Evolutionary conservation across 2,329 filamentous ascomycete species (phyloP).

Genomic region (Neoscytalidium dimidiatum): DNA sequence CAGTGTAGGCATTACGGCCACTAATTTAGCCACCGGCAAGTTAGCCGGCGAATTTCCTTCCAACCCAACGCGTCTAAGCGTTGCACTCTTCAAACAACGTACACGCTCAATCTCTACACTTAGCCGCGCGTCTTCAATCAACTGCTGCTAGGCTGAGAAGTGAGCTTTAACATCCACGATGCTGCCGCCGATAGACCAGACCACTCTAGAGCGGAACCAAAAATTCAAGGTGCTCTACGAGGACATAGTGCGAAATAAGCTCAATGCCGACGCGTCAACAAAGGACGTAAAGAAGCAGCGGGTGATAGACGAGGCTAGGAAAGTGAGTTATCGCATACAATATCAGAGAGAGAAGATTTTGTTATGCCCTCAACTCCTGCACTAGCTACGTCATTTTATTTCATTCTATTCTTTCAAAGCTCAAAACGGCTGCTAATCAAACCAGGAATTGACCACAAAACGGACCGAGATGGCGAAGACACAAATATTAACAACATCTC

Average conservation of each 20-base stretch:
- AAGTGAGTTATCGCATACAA: constrained; percentile 34
- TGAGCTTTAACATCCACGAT: constrained; percentile 27
- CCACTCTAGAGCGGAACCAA: constrained; percentile 41
- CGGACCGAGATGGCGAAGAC: constrained; percentile 35
- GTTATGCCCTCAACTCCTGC: no score
- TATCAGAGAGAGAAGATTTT: no score
- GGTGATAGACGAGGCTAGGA: constrained; percentile 41
- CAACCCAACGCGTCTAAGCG: constrained; percentile 1
- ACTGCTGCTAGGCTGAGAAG: neutral
- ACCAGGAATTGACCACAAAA: constrained; percentile 40
- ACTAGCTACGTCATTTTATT: no score
- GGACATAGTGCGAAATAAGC: constrained; percentile 44
- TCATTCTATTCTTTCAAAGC: no score
- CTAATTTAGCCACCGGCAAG: neutral
- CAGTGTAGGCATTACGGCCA: no score
- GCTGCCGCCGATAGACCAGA: constrained; percentile 44
- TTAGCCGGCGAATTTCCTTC: constrained; percentile 1
- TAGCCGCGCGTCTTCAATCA: no score
- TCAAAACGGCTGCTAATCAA: neutral
- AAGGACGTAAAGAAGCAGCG: constrained; percentile 44
- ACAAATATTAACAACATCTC: constrained; percentile 36
- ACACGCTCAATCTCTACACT: neutral
- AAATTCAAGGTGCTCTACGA: constrained; percentile 49
- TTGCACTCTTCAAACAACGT: neutral
- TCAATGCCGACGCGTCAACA: constrained; percentile 48